Percentiles rank a stretch among this genome's conserved stretches.
These are phyloP conservation scores for Asterophora parasitica DNA, from an alignment of 768 basidiomycete genomes.

Conservation along the genomic window DNA sequence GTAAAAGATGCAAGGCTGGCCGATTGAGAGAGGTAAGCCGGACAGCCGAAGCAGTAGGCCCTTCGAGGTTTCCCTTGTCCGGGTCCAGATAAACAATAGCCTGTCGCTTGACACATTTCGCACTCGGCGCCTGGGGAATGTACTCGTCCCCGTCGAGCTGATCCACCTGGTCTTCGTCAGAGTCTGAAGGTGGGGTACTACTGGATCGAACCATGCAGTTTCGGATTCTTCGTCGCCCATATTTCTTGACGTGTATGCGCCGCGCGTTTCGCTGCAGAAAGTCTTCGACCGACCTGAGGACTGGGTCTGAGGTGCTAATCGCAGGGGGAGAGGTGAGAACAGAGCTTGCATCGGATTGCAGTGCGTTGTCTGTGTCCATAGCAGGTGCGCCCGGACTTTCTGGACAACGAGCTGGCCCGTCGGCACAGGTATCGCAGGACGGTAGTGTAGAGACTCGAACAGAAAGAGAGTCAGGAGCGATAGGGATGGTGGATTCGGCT, in stretches of 20 bases:
- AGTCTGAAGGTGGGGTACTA: constrained; percentile 3
- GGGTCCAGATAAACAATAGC: too few relatives aligned
- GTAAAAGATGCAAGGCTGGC: constrained; percentile 24
- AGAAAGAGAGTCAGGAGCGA: too few relatives aligned
- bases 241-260: constrained; percentile 15
- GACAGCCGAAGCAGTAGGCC: neutral
- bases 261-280: constrained; percentile 22
- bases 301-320: constrained; percentile 10
- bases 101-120: neutral
- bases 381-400: too few relatives aligned
- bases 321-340: constrained; percentile 1
- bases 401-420: too few relatives aligned
- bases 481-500: too few relatives aligned
- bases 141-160: constrained; percentile 4
- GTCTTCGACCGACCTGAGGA: constrained; percentile 24
- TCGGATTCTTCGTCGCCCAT: constrained; percentile 17
- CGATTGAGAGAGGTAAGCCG: constrained; percentile 11
- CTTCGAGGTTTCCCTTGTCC: neutral
- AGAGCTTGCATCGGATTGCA: too few relatives aligned
- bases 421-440: too few relatives aligned
- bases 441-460: too few relatives aligned
- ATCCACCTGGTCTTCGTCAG: constrained; percentile 1
- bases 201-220: constrained; percentile 13
- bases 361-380: too few relatives aligned
- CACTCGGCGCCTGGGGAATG: neutral